A percentile compares a stretch with the other conserved stretches of the same genome.
Evolutionary conservation across 805 yeast species (phyloP).

Genomic region (Tetrapisispora namnaoensis): DNA sequence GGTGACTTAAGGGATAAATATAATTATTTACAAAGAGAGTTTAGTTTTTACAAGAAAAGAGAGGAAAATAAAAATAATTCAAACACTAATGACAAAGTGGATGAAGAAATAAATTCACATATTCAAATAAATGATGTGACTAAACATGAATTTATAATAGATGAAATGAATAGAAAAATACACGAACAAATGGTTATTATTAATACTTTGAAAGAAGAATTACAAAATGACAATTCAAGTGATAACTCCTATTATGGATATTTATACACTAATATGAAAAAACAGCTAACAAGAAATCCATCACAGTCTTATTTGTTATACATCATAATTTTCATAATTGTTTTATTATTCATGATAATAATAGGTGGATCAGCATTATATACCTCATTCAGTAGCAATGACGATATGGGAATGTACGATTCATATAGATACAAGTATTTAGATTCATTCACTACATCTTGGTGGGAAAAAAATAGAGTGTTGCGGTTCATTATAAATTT

Average conservation of each 20-base stretch:
- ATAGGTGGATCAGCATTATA: not conserved
- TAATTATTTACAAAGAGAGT: constrained; percentile 19
- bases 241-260: not conserved
- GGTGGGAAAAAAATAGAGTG: constrained; percentile 19
- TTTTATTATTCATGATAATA: not conserved
- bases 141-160: constrained; percentile 22
- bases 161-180: constrained; percentile 22
- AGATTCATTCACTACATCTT: constrained; percentile 3
- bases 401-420: not conserved
- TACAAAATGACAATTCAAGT: not conserved
- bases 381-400: not conserved
- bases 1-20: constrained; percentile 17
- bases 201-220: constrained; percentile 12
- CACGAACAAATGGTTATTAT: constrained; percentile 23
- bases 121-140: constrained; percentile 4
- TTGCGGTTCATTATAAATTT: constrained; percentile 14
- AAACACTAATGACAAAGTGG: not conserved
- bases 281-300: not conserved
- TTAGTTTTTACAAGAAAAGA: constrained; percentile 21
- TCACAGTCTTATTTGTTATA: not conserved
- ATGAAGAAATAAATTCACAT: not conserved
- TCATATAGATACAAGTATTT: not conserved
- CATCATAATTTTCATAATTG: not conserved
- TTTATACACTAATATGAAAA: not conserved
- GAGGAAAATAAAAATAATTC: constrained; percentile 5